phyloP scores from a whole-genome alignment of 2,329 filamentous ascomycete genomes.

The Fusarium mangiferae region DNA sequence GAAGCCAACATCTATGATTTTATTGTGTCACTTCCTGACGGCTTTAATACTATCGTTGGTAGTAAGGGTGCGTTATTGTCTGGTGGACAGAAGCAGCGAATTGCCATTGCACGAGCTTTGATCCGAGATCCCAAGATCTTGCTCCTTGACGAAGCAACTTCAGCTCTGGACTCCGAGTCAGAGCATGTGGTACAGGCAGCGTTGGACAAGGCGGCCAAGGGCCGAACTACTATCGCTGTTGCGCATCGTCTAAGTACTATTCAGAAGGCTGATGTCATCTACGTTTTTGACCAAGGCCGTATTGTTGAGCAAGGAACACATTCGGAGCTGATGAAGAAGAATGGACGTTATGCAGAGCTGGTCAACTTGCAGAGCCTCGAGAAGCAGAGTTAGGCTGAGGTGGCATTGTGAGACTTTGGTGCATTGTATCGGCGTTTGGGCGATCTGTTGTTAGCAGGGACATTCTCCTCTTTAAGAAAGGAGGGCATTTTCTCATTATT shows the following conservation, averaged over 20 bases:
- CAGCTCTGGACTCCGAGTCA: constrained; percentile 78
- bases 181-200: constrained; percentile 85
- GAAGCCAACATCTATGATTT: constrained; percentile 96
- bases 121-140: constrained; percentile 91
- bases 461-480: neutral
- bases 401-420: neutral
- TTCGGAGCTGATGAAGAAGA: constrained; percentile 73
- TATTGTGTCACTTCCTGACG: constrained; percentile 85
- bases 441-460: neutral
- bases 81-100: constrained; percentile 93
- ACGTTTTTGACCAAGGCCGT: constrained; percentile 91
- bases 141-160: constrained; percentile 84
- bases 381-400: constrained; percentile 55
- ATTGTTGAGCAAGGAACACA: constrained; percentile 90
- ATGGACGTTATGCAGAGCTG: constrained; percentile 80
- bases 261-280: constrained; percentile 93
- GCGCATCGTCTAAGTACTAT: constrained; percentile 93
- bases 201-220: constrained; percentile 83
- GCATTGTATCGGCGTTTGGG: constrained; percentile 33
- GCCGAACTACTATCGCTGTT: constrained; percentile 91
- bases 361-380: constrained; percentile 83
- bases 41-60: constrained; percentile 86
- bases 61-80: constrained; percentile 86
- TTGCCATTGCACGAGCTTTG: constrained; percentile 91
- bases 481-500: neutral